phyloP scores from a whole-genome alignment of 331 rosid genomes.

The Malus hybrid region DNA sequence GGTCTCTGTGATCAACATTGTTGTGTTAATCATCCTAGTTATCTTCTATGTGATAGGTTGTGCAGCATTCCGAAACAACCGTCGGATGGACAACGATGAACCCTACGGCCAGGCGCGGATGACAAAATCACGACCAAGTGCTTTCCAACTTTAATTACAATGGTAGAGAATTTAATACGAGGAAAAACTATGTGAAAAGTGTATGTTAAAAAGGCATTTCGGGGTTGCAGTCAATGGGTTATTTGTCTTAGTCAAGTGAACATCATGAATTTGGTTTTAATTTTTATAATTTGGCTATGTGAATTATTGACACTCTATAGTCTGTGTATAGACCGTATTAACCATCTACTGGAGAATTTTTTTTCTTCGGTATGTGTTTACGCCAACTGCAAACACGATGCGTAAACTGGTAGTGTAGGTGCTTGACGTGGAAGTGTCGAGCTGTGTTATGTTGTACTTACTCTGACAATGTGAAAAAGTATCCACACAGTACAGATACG shows the following conservation, averaged over 20 bases:
- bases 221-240: neutral
- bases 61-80: conserved; percentile 73
- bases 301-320: neutral
- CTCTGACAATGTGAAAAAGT: neutral
- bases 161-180: neutral
- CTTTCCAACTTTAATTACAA: conserved; percentile 31
- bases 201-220: neutral
- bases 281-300: conserved; percentile 4
- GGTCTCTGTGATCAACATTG: conserved; percentile 83
- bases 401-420: neutral
- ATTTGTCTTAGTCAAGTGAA: neutral
- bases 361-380: neutral
- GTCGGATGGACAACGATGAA: conserved; percentile 74
- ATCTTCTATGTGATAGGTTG: conserved; percentile 59
- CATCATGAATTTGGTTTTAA: neutral
- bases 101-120: conserved; percentile 72
- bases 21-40: conserved; percentile 62
- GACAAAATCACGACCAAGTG: conserved; percentile 70
- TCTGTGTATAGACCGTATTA: too few relatives aligned
- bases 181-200: conserved; percentile 3
- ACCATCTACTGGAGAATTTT: neutral
- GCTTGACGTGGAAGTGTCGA: neutral
- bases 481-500: neutral
- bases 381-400: neutral
- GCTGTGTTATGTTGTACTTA: neutral